Evolutionary conservation across 495 filamentous ascomycete species (phyloP), one percentile per base, ranked within the genome.

Genomic region (Usnea hakonensis): DNA sequence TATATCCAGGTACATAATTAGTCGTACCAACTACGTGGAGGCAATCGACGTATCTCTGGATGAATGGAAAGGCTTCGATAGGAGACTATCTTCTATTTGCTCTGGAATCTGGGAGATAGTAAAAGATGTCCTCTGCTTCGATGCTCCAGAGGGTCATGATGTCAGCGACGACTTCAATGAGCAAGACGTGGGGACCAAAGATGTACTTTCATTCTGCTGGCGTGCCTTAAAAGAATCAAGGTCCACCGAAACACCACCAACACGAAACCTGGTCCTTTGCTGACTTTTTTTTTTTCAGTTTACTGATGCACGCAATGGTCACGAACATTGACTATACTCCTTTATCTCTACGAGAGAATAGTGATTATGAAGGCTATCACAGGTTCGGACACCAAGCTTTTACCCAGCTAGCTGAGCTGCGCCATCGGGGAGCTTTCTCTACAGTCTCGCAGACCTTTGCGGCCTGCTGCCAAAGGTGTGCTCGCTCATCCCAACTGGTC

Each of bases 401-500:
- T 67, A 81, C 80, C 28, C 90, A 97, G 71, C 78, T 98, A 3
- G 84, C 89, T 0, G 86, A 84, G 46, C 80, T 97, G 54, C 84
- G 94, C 16, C 94, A 98, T 71, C 81, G 94, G 62, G 94, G 94
- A 56, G 94, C 94, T 21, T 97, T 97, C 69, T 92, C 91, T 0
- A 91, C 91, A 8, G 93, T 97, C 5, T 88, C 94, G 8, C 86
- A 89, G 58, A 95, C 91, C 0, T 97, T 96, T 68, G 79, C 86
- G 1, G 80, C 79, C 21, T 93, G 90, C 65, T 97, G 93, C 69
- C 70, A 77, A 30, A 72, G 79, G 14, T 87, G 81, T 68, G 78
- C 75, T 74, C 79, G 73, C 66, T 86, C 68, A 67, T 73, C 58
- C 62, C 79, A 79, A 69, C 73, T 68, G 36, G 77, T 65, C 30